These are phyloP conservation scores for Suhomyces maxii DNA, from an alignment of 1,139 yeast species.

Conservation along the genomic window DNA sequence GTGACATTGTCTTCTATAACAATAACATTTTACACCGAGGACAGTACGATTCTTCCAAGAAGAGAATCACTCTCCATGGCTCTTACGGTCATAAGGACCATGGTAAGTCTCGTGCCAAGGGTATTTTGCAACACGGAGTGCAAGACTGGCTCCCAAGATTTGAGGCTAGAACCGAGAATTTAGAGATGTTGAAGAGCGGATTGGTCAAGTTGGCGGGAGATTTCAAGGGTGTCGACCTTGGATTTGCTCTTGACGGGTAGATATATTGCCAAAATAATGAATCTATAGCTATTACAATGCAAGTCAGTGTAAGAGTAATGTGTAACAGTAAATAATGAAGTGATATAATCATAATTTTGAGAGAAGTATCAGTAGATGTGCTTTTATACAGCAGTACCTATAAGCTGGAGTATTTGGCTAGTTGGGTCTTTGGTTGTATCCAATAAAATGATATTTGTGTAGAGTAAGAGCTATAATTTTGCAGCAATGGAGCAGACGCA, in stretches of 20 bases:
- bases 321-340: no score
- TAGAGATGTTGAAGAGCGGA: conserved; percentile 35
- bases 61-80: conserved; percentile 53
- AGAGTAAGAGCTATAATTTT: no score
- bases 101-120: conserved; percentile 50
- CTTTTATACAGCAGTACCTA: no score
- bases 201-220: conserved; percentile 39
- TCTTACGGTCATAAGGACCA: conserved; percentile 50
- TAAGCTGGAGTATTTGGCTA: no score
- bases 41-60: conserved; percentile 39
- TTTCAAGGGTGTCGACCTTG: conserved; percentile 41
- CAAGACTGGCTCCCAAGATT: conserved; percentile 50
- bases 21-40: conserved; percentile 56
- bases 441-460: no score
- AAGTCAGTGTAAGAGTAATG: no score
- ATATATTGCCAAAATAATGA: not conserved
- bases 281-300: no score
- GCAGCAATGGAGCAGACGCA: no score
- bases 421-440: no score
- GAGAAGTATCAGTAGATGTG: no score
- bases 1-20: conserved; percentile 56
- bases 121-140: conserved; percentile 57
- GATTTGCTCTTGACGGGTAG: conserved; percentile 48
- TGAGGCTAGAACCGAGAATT: conserved; percentile 36
- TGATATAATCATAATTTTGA: no score